Base-by-base conservation (phyloP, 1,284 basidiomycete species). In the Cutaneotrichosporon sp. region DNA sequence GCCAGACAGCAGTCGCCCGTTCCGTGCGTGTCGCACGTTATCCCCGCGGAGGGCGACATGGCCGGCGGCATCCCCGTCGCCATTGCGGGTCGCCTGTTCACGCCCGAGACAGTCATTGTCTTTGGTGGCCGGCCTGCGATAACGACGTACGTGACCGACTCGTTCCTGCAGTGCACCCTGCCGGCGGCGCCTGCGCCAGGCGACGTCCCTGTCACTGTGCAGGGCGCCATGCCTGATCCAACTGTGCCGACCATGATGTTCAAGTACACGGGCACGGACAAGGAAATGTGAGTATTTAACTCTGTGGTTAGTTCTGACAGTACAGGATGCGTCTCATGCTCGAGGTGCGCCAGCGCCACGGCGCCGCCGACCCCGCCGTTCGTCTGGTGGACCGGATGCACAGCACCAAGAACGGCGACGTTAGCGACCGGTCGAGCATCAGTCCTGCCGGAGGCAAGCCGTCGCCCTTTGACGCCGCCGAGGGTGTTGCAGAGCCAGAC, bases 31-130 rank as follows among this genome's bases (percentile, higher is more conserved):
- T 74, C 70, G 7, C 74, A 76, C 46, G 81, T 96, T 44, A 91
- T 99, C 54, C 96, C 94, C 0, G 85, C 85, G 48, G 84, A 87
- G 63, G 94, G 96, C 8, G 93, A 94, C 8, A 90, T 88, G 15
- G 84, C 86, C 49, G 94, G 94, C 30, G 96, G 96, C 1, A 90
- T 90, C 60, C 91, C 96, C 71, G 88, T 99, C 20, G 98, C 96
- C 1, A 80, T 98, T 5, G 82, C 97, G 2, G 96, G 96, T 8
- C 82, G 86, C 41, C 87, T 90, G 69, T 97, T 99, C 77, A 64
- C 71, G 15, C 77, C 75, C 12, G 78, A 77, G 35, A 71, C 79
- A 45, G 74, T 85, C 49, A 90, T 90, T 65, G 77, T 91, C 7
- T 98, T 98, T 73, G 94, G 94, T 26, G 89, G 88, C 59, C 80